phyloP scores from a whole-genome alignment of 306 rosid species.

The Malus asiatica region DNA sequence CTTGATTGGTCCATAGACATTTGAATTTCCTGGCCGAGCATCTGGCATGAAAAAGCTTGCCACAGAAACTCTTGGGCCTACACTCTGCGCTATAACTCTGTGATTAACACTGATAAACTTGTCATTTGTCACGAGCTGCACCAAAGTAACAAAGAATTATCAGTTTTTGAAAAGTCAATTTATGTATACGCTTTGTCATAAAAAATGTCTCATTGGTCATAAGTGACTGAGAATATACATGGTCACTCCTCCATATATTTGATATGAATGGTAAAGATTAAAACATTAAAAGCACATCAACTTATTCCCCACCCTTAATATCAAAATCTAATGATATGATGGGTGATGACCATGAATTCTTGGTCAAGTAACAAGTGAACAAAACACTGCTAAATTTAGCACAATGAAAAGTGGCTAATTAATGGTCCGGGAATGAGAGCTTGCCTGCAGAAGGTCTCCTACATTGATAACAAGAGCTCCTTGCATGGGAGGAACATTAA shows the following conservation, averaged over 20 bases:
- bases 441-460: constrained; percentile 24
- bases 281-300: too few species aligned
- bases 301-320: too few species aligned
- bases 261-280: neutral
- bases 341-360: too few species aligned
- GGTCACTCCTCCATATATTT: too few species aligned
- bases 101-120: constrained; percentile 27
- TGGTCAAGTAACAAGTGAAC: too few species aligned
- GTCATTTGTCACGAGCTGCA: constrained; percentile 20
- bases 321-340: too few species aligned
- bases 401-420: neutral
- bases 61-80: constrained; percentile 34
- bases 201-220: too few species aligned
- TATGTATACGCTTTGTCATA: neutral
- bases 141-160: neutral
- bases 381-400: neutral
- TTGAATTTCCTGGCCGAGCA: neutral
- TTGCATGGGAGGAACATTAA: neutral
- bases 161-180: neutral
- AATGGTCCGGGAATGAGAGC: neutral
- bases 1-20: constrained; percentile 29
- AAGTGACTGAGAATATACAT: too few species aligned
- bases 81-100: constrained; percentile 20
- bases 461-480: constrained; percentile 14
- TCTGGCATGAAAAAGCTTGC: constrained; percentile 30